Evolutionary conservation across 352 stramenopile genomes (phyloP).

Genomic region (Globisporangium nodosum): DNA sequence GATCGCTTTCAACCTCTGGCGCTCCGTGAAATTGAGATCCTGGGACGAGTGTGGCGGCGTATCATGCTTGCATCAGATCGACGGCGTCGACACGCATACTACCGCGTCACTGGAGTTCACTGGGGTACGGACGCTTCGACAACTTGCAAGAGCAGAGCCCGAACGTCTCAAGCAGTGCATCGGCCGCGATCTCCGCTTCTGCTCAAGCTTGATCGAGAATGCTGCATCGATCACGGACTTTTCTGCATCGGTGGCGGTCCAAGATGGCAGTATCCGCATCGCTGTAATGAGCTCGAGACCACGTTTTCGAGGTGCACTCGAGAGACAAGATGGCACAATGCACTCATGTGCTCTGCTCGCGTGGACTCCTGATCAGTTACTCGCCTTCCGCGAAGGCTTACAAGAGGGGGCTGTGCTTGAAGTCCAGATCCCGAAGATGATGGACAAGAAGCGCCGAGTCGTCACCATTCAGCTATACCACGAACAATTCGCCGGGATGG

Average conservation of each 20-base stretch:
- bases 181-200: slow-evolving; percentile 12
- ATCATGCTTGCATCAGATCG: slow-evolving; percentile 17
- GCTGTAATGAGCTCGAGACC: neutral
- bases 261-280: slow-evolving; percentile 1
- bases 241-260: slow-evolving; percentile 2
- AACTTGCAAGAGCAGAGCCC: slow-evolving; percentile 18
- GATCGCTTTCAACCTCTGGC: slow-evolving; percentile 15
- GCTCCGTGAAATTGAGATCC: slow-evolving; percentile 18
- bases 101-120: slow-evolving; percentile 22
- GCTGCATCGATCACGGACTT: slow-evolving; percentile 17
- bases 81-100: slow-evolving; percentile 11
- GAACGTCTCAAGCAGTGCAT: slow-evolving; percentile 15
- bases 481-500: slow-evolving; percentile 19
- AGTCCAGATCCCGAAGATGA: neutral
- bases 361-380: slow-evolving; percentile 10
- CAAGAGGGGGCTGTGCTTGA: slow-evolving; percentile 2
- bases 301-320: no score
- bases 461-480: slow-evolving; percentile 23
- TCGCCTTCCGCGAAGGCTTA: slow-evolving; percentile 16
- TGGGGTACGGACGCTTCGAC: slow-evolving; percentile 20
- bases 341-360: slow-evolving; percentile 14
- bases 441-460: slow-evolving; percentile 2
- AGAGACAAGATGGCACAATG: neutral
- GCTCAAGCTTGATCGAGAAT: slow-evolving; percentile 12
- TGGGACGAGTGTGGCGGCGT: slow-evolving; percentile 20